Evolutionary conservation across 345 rosid species (phyloP).

Genomic region (Linum usitatissimum): DNA sequence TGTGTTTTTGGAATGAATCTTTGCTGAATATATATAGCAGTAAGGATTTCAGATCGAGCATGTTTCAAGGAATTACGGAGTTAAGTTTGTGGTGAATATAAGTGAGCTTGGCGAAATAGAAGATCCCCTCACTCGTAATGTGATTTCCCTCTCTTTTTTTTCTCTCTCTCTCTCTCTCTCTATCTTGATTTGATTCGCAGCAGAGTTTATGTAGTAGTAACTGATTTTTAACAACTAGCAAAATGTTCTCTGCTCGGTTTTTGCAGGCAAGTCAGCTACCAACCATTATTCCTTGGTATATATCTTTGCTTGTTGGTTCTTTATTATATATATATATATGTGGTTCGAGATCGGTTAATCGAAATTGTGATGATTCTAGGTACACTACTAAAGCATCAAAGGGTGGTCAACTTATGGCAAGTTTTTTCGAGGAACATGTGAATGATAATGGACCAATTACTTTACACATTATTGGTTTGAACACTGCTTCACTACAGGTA

Average conservation of each 20-base stretch:
- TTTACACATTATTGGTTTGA: slow-evolving; percentile 37
- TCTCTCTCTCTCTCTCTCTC: neutral
- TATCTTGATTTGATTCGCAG: no score
- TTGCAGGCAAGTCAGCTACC: slow-evolving; percentile 45
- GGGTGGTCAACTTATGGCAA: no score
- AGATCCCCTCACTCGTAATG: slow-evolving; percentile 54
- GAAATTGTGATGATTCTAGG: slow-evolving; percentile 31
- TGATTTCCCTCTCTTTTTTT: slow-evolving; percentile 19
- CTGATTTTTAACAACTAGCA: no score
- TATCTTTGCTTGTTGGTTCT: neutral
- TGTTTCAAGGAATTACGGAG: slow-evolving; percentile 39
- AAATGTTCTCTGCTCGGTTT: slow-evolving; percentile 9
- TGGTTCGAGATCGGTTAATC: slow-evolving; percentile 16
- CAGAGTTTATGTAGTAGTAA: no score
- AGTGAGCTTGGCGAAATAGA: slow-evolving; percentile 49
- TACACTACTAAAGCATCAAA: slow-evolving; percentile 35
- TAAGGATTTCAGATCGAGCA: slow-evolving; percentile 40
- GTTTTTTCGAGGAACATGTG: slow-evolving; percentile 31
- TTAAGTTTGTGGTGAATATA: slow-evolving; percentile 49
- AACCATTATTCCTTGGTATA: slow-evolving; percentile 59
- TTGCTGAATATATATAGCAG: no score
- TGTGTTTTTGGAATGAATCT: no score
- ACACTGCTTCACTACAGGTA: slow-evolving; percentile 36
- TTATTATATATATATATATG: no score
- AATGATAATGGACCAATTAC: slow-evolving; percentile 32